These are phyloP conservation scores for Lentinula boryana DNA, from an alignment of 768 basidiomycete genomes.

Conservation along the genomic window DNA sequence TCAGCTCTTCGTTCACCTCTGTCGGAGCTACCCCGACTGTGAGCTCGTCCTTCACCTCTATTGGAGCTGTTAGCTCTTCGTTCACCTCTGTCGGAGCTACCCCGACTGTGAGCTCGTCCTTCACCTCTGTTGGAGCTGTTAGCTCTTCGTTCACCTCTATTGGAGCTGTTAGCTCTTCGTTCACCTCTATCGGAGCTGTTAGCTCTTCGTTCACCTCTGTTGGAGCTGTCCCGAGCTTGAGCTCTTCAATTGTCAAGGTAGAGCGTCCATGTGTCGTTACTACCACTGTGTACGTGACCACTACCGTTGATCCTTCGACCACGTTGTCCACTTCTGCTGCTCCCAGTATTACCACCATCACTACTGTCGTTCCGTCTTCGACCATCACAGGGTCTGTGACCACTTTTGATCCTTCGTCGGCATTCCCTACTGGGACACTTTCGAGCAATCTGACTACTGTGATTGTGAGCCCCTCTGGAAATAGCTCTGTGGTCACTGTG, in stretches of 20 bases:
- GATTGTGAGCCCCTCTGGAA: background rate
- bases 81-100: too few species aligned
- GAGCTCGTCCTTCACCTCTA: background rate
- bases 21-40: background rate
- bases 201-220: too few species aligned
- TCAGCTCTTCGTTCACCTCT: background rate
- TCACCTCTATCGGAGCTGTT: too few species aligned
- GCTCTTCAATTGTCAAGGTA: too few species aligned
- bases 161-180: too few species aligned
- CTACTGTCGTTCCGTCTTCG: background rate
- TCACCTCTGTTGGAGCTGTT: too few species aligned
- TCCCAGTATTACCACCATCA: background rate
- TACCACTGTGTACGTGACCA: background rate
- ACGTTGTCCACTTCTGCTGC: background rate
- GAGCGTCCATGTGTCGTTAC: background rate
- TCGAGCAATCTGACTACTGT: background rate
- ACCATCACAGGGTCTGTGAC: background rate
- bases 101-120: too few species aligned
- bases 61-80: too few species aligned
- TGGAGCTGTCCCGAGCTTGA: too few species aligned
- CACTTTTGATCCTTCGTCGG: background rate
- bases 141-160: too few species aligned
- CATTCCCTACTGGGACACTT: background rate
- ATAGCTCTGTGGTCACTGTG: background rate
- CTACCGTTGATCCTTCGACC: background rate